Conservation (phyloP, 352 stramenopile genomes). For the Phytophthora colocasiae region DNA sequence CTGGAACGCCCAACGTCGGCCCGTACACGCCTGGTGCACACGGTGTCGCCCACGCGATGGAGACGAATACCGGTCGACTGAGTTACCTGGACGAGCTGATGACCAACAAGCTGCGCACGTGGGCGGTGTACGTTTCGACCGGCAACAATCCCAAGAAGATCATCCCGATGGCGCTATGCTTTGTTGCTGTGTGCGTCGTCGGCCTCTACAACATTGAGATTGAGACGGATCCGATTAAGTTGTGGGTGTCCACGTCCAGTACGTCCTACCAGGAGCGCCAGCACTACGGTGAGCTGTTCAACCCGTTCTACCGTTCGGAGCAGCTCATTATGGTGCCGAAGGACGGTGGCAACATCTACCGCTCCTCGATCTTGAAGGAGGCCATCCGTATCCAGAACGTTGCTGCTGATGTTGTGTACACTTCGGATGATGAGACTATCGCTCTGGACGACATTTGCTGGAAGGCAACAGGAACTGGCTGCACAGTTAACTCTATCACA, state of each 20-base stretch:
- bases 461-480: conserved; percentile 66
- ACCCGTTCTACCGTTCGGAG: conserved; percentile 77
- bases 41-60: conserved; percentile 31
- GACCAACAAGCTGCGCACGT: conserved; percentile 47
- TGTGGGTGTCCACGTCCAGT: conserved; percentile 70
- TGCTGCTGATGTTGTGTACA: conserved; percentile 51
- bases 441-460: conserved; percentile 68
- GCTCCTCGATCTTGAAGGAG: conserved; percentile 57
- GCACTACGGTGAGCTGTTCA: conserved; percentile 69
- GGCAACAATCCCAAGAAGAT: conserved; percentile 49
- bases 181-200: conserved; percentile 44
- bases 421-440: conserved; percentile 36
- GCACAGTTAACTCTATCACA: conserved; percentile 64
- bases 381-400: conserved; percentile 59
- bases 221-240: conserved; percentile 68
- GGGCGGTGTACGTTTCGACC: conserved; percentile 49
- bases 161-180: conserved; percentile 43
- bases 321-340: conserved; percentile 74
- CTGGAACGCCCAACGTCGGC: conserved; percentile 30
- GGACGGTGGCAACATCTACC: conserved; percentile 63
- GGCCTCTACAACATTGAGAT: conserved; percentile 58
- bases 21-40: conserved; percentile 31
- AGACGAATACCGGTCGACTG: conserved; percentile 28
- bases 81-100: conserved; percentile 58
- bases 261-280: conserved; percentile 63